Evolutionary conservation across 805 yeast species (phyloP).

Genomic region (Saccharomyces eubayanus): DNA sequence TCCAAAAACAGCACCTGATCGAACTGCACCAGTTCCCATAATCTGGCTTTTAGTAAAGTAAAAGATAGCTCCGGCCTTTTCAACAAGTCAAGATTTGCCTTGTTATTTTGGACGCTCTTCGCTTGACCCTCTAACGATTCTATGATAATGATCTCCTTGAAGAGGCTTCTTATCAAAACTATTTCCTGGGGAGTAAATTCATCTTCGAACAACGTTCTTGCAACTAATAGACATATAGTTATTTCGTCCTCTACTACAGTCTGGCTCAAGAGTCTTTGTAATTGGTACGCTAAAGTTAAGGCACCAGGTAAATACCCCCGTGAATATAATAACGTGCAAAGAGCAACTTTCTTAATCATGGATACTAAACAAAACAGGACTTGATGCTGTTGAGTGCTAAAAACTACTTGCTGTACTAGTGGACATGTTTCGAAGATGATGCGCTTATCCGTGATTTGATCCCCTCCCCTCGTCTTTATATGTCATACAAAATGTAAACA

Average conservation of each 20-base stretch:
- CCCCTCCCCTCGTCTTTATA: background rate
- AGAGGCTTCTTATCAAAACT: conserved; percentile 11
- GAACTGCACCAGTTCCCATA: conserved; percentile 37
- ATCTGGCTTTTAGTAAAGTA: conserved; percentile 41
- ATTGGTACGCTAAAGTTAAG: conserved; percentile 37
- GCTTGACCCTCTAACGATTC: conserved; percentile 15
- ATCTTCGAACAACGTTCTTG: conserved; percentile 8
- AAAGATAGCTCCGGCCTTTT: conserved; percentile 42
- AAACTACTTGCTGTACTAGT: background rate
- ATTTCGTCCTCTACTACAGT: conserved; percentile 1
- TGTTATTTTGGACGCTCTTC: conserved; percentile 7
- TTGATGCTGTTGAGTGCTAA: background rate
- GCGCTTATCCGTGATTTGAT: background rate
- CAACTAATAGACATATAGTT: conserved; percentile 10
- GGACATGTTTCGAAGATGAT: background rate
- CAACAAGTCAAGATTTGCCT: conserved; percentile 27
- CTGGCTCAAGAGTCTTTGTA: conserved; percentile 16
- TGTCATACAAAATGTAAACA: background rate
- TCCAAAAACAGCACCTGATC: conserved; percentile 50
- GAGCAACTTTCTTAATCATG: background rate
- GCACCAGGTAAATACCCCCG: conserved; percentile 47
- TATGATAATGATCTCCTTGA: conserved; percentile 23
- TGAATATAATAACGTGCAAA: conserved; percentile 36
- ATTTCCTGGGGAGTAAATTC: conserved; percentile 7
- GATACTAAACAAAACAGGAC: background rate